Base-by-base conservation (phyloP, 148 eudicot species). In the Amaranthus hypochondriacus region DNA sequence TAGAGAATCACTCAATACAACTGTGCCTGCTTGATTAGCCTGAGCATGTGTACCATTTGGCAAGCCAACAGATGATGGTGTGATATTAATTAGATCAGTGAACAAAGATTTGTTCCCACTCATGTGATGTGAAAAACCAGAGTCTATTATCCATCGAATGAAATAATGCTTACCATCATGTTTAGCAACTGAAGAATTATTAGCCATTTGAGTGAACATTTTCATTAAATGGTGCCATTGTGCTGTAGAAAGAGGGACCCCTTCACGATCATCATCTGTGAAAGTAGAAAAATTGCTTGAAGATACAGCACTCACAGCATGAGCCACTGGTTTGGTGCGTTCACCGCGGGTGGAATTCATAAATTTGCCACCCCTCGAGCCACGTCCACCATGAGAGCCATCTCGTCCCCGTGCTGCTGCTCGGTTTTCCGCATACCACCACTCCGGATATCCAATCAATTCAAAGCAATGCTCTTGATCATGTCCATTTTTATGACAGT, bases 91-190 rank as follows among this genome's bases (percentile, higher is more conserved):
- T 18, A 13, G 9, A 66, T 42, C 50, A 7, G 6, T 7, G 3
- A 68, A 52, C 9, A 68, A 21, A 51, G 2, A 5, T 11, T n/a
- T 50, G 9, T 68, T 68, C 0, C 57, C 57, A 4, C 57, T 68
- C 39, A 68, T 51, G 10, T 68, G 71, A 15, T 55, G 47, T 0
- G 56, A 18, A 4, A 13, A 39, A 5, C 71, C 71, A 4, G 57
- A 15, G 42, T 68, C 71, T 1, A 68, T 7, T 5, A 68, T 68
- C 18, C 71, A 39, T 39, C 39, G 10, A 13, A 4, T 68, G 6
- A 46, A 50, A n/a, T 18, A 68, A 11, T 51, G 13, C 71, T 68
- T 68, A 68, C 71, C 71, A 68, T 28, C 42, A 4, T 50, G 11
- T 15, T 21, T 39, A 5, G 54, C 71, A 68, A 9, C 28, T 0